These are phyloP conservation scores for Cinchona pubescens DNA, from an alignment of 257 asterid species.

Conservation along the genomic window DNA sequence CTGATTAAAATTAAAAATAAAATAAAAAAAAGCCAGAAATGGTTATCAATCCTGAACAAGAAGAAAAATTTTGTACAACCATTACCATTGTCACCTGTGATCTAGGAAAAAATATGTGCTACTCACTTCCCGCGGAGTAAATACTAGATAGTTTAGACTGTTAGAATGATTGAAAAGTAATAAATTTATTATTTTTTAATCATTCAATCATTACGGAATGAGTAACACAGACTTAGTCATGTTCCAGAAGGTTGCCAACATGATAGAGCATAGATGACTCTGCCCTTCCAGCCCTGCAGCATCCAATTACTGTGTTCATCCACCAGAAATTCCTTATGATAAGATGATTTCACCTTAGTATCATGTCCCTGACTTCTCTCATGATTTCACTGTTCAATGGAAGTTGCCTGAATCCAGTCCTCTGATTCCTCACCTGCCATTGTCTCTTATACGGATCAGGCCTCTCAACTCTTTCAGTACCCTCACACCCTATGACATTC, in stretches of 20 bases:
- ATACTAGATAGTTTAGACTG: too few relatives aligned
- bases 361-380: constrained; percentile 39
- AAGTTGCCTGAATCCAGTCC: constrained; percentile 39
- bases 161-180: too few relatives aligned
- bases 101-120: too few relatives aligned
- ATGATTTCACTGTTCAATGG: constrained; percentile 34
- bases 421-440: constrained; percentile 32
- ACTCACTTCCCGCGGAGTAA: too few relatives aligned
- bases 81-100: background rate
- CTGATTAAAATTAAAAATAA: too few relatives aligned
- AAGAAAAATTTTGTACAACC: too few relatives aligned
- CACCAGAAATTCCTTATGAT: constrained; percentile 31
- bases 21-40: background rate
- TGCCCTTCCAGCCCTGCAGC: constrained; percentile 43
- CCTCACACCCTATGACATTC: constrained; percentile 41
- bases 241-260: constrained; percentile 25
- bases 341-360: constrained; percentile 26
- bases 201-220: too few relatives aligned
- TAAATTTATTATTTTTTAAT: too few relatives aligned
- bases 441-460: constrained; percentile 37
- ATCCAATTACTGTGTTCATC: constrained; percentile 36
- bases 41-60: background rate
- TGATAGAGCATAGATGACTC: constrained; percentile 27
- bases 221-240: too few relatives aligned
- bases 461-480: constrained; percentile 36